Base-by-base conservation (phyloP, 2,329 filamentous ascomycete species). In the Sporothrix protearum region DNA sequence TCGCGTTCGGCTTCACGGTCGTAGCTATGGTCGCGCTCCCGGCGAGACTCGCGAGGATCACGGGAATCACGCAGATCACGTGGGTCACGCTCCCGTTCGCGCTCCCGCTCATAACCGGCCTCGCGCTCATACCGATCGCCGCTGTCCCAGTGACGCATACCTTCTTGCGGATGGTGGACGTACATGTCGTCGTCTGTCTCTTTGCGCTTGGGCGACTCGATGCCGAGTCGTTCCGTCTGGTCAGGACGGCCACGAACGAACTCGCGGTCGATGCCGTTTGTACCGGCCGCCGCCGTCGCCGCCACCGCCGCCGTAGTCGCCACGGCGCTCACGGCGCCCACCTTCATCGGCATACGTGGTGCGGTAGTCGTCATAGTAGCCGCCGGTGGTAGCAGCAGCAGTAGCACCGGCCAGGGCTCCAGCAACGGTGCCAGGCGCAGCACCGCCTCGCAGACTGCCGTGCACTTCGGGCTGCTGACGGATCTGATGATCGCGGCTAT, bases 401-500 rank as follows among this genome's bases (percentile, higher is more conserved):
- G 16, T n/a, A 14, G 59, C 59, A 16, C 36, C 68, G 30, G 28
- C 64, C 3, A 19, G 42, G 14, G 42, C 42, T 28, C 39, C 63
- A 2, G 67, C 22, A 3, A 33, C 66, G 16, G 55, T 55, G 16
- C 33, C 22, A 4, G 19, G 39, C 3, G n/a, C 19, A 22, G 7
- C 25, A 25, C 30, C 33, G 33, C 30, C 57, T 6, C 16, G 57
- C 2, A 49, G 14, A 42, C 25, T 67, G 14, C 30, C 59, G 3
- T 70, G 57, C 19, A 55, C 16, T 22, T 63, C 28, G n/a, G 55
- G 68, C 7, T 67, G 69, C 6, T 68, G 72, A 12, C 69, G 70
- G 16, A 71, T 51, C 19, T 73, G 72, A 25, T 74, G 70, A 45
- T 75, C 74, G 7, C 72, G 25, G 70, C 74, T 74, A 61, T 73